Evolutionary conservation across 331 rosid species (phyloP), one percentile per base, ranked within the genome.

Genomic region (Malus hybrid): DNA sequence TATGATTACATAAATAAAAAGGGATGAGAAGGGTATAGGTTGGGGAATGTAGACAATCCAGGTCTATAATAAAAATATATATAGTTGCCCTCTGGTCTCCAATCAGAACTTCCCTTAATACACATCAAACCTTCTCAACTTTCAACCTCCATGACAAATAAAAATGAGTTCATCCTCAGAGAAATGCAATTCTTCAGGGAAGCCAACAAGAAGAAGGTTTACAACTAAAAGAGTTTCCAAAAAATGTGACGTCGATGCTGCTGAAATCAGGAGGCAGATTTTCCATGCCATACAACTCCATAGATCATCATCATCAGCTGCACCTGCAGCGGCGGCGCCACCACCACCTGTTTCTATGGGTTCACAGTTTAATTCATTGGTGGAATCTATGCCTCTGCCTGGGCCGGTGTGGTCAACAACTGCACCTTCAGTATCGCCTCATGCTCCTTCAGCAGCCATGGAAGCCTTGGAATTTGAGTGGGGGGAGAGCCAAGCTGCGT

Each of bases 321-420:
- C 77, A 18, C 1, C 34, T 8, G 22, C 74, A 6, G 56, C 77
- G 10, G 0, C 34, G 42, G 14, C 79, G 28, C 20, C 64, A 1
- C 67, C 73, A 67, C 36, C 79, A 32, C 16, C 80, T 74, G 36
- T 14, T 33, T 20, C 22, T 56, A 36, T 7, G 15, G 74, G 80
- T 84, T 31, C 64, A 60, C 70, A 33, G 74, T 81, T 79, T 70
- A 67, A 79, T 79, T 76, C 82, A 56, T 63, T 85, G 46, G 29
- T 82, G 69, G 83, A 87, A 80, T 74, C 87, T 5, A 85, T 87
- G 78, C 91, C 91, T 76, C 62, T 70, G 16, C 83, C 87, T 34
- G 89, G 79, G 24, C 89, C 89, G 3, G 67, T 80, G 29, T 87
- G 91, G 91, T 87, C 89, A 6, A 83, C 87, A 69, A 74, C 89